phyloP scores from a whole-genome alignment of 2,329 filamentous ascomycete genomes.

The Cladosporium austrohemisphaericum region DNA sequence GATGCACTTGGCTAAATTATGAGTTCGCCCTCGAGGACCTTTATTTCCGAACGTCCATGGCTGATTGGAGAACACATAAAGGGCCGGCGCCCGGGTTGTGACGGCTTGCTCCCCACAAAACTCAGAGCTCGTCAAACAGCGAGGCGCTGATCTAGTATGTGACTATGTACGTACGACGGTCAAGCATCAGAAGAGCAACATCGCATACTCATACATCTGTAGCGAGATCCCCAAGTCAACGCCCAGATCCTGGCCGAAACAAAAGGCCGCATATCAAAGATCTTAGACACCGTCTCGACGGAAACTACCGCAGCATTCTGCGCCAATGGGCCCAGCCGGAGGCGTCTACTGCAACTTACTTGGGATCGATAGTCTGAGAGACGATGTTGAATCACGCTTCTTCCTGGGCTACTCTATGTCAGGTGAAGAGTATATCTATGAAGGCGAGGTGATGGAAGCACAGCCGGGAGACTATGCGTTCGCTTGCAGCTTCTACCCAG shows the following conservation, averaged over 20 bases:
- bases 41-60: conserved; percentile 8
- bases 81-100: conserved; percentile 36
- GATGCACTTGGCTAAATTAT: conserved; percentile 45
- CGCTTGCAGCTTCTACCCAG: too few species aligned
- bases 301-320: conserved; percentile 16
- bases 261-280: conserved; percentile 37
- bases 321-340: conserved; percentile 13
- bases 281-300: conserved; percentile 36
- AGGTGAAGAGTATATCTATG: conserved; percentile 35
- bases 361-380: too few species aligned
- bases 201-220: too few species aligned
- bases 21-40: background rate
- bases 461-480: conserved; percentile 35
- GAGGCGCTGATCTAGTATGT: conserved; percentile 45
- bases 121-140: conserved; percentile 41
- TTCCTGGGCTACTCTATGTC: conserved; percentile 18
- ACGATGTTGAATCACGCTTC: too few species aligned
- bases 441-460: conserved; percentile 29
- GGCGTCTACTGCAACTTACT: conserved; percentile 19
- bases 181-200: too few species aligned
- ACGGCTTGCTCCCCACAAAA: conserved; percentile 45
- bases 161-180: conserved; percentile 44
- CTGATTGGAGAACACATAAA: too few species aligned
- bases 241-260: conserved; percentile 44
- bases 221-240: too few species aligned